Conservation (phyloP, 169 alveolate species). For the Plasmodium adleri region DNA sequence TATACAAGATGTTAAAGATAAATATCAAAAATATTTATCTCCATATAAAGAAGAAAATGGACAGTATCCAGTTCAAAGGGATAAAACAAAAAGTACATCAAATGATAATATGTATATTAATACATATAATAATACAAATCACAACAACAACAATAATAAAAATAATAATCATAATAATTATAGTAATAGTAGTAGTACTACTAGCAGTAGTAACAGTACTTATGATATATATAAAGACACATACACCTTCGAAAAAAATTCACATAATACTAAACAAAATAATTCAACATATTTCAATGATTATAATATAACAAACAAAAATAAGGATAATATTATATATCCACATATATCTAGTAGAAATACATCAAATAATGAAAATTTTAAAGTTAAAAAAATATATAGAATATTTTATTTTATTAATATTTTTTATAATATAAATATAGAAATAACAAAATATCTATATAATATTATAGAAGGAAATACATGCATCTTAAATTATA, state of each 20-base stretch:
- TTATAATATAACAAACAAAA: not conserved
- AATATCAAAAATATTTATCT: too few species aligned
- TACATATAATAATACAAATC: too few species aligned
- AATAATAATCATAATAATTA: not conserved
- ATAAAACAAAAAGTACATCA: too few species aligned
- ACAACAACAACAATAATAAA: too few species aligned
- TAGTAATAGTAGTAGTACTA: not conserved
- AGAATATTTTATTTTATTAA: constrained; percentile 35
- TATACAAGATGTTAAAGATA: too few species aligned
- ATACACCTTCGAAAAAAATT: not conserved
- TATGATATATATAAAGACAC: not conserved
- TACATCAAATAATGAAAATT: not conserved
- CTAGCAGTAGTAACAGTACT: not conserved
- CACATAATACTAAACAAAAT: not conserved
- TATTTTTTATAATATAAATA: constrained; percentile 21
- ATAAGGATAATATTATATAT: constrained; percentile 1
- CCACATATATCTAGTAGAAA: too few species aligned
- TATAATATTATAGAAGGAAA: constrained; percentile 33
- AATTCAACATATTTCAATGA: not conserved
- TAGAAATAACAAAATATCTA: constrained; percentile 21
- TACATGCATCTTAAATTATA: constrained; percentile 23
- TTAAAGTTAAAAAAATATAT: constrained; percentile 23
- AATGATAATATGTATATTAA: too few species aligned
- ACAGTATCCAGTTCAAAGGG: too few species aligned
- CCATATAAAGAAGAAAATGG: too few species aligned